A percentile compares a stretch with the other conserved stretches of the same genome.
Evolutionary conservation across 2,329 filamentous ascomycete genomes (phyloP).

Genomic region (Aureobasidium musti): DNA sequence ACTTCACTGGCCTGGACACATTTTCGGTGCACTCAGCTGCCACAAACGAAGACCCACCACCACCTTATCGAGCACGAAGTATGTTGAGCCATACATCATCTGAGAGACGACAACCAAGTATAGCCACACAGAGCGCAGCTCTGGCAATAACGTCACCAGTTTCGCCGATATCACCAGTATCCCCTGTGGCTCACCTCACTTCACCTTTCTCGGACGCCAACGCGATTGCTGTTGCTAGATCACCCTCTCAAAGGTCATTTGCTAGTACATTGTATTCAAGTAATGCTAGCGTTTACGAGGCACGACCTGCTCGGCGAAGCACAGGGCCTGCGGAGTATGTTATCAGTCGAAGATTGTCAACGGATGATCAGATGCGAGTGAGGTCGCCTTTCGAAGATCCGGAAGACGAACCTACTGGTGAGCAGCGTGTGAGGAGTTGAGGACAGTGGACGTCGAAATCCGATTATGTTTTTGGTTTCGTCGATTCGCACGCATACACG

Average conservation of each 20-base stretch:
- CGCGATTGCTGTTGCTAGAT: neutral
- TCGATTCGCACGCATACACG: neutral
- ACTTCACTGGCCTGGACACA: constrained; percentile 30
- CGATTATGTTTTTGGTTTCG: no score
- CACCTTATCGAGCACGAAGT: constrained; percentile 26
- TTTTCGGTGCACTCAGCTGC: constrained; percentile 15
- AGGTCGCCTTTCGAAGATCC: constrained; percentile 24
- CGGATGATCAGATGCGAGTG: neutral
- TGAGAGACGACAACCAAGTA: neutral
- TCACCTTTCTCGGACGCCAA: constrained; percentile 26
- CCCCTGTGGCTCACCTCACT: neutral
- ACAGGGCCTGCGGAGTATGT: constrained; percentile 19
- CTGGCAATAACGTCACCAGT: neutral
- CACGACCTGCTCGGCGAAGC: constrained; percentile 25
- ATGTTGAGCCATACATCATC: constrained; percentile 10
- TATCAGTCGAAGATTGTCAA: neutral
- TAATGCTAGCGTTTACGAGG: constrained; percentile 28
- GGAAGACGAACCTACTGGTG: neutral
- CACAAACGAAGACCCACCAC: constrained; percentile 27
- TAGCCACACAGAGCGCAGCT: neutral
- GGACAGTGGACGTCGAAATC: no score
- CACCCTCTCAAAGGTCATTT: constrained; percentile 13
- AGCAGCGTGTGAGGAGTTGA: neutral
- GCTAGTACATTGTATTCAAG: constrained; percentile 26
- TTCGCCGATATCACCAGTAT: neutral